These are phyloP conservation scores for Volvariella surrecta DNA, from an alignment of 1,284 basidiomycete genomes.

Conservation along the genomic window DNA sequence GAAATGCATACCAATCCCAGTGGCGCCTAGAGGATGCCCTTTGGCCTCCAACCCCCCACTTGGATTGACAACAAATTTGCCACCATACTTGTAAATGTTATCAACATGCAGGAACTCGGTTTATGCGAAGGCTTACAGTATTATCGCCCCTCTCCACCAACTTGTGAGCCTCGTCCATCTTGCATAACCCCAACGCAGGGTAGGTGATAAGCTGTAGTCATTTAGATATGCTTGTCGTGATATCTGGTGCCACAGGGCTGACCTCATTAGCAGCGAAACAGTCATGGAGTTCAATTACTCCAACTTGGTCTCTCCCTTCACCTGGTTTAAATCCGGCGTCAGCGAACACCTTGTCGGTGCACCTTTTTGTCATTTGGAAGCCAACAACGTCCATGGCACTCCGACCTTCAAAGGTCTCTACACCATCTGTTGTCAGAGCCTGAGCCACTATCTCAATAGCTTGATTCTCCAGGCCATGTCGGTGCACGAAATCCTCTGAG, in stretches of 20 bases:
- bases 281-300: constrained; percentile 81
- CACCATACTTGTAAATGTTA: constrained; percentile 50
- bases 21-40: constrained; percentile 80
- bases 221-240: background rate
- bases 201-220: constrained; percentile 82
- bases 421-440: constrained; percentile 57
- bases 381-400: constrained; percentile 73
- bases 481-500: constrained; percentile 75
- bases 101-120: background rate
- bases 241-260: too few relatives aligned
- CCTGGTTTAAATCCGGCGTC: constrained; percentile 63
- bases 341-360: constrained; percentile 64
- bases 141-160: constrained; percentile 75
- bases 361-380: constrained; percentile 65
- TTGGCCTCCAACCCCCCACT: constrained; percentile 84
- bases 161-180: constrained; percentile 62
- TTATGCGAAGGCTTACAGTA: constrained; percentile 41
- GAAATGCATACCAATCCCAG: constrained; percentile 83
- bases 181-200: constrained; percentile 74
- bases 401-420: constrained; percentile 51
- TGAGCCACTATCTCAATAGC: constrained; percentile 74
- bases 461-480: constrained; percentile 74
- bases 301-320: constrained; percentile 66
- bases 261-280: constrained; percentile 80
- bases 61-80: constrained; percentile 84